Conservation (phyloP, 108 stramenopile species). For the Cyclotella atomus region DNA sequence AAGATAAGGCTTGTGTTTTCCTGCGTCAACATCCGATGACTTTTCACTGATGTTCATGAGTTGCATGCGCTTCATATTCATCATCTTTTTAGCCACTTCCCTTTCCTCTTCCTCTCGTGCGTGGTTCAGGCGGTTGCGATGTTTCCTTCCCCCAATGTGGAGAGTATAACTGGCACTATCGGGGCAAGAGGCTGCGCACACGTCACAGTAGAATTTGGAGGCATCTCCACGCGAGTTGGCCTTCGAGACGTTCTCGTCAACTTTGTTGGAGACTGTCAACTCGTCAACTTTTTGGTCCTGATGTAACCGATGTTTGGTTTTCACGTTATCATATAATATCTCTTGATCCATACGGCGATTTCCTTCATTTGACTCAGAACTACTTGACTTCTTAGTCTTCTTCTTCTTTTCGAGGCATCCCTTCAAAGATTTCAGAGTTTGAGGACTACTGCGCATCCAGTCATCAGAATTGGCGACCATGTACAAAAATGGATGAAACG, state of each 20-base stretch:
- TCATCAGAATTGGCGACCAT: slow-evolving; percentile 21
- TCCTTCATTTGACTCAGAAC: neutral
- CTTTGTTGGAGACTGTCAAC: neutral
- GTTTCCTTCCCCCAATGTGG: slow-evolving; percentile 82
- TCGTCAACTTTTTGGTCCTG: neutral
- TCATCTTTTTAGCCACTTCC: slow-evolving; percentile 59
- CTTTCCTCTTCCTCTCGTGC: slow-evolving; percentile 64
- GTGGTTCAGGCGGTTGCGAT: slow-evolving; percentile 77
- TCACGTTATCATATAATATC: too few relatives aligned
- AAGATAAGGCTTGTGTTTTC: slow-evolving; percentile 14
- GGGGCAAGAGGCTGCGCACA: slow-evolving; percentile 70
- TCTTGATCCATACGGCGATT: too few relatives aligned
- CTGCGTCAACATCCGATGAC: neutral
- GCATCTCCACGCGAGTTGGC: neutral
- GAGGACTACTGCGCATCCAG: slow-evolving; percentile 30
- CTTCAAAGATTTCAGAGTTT: slow-evolving; percentile 30
- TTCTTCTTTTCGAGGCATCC: slow-evolving; percentile 3
- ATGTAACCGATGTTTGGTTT: too few relatives aligned
- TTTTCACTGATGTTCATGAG: slow-evolving; percentile 27
- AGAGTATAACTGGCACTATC: slow-evolving; percentile 66
- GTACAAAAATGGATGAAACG: slow-evolving; percentile 67
- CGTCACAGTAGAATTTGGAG: slow-evolving; percentile 54
- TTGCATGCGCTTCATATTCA: slow-evolving; percentile 61
- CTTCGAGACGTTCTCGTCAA: neutral
- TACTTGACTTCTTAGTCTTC: slow-evolving; percentile 3